Evolutionary conservation across 163 green algal species (phyloP), one percentile per base, ranked within the genome.

Genomic region (Scenedesmus sp.): DNA sequence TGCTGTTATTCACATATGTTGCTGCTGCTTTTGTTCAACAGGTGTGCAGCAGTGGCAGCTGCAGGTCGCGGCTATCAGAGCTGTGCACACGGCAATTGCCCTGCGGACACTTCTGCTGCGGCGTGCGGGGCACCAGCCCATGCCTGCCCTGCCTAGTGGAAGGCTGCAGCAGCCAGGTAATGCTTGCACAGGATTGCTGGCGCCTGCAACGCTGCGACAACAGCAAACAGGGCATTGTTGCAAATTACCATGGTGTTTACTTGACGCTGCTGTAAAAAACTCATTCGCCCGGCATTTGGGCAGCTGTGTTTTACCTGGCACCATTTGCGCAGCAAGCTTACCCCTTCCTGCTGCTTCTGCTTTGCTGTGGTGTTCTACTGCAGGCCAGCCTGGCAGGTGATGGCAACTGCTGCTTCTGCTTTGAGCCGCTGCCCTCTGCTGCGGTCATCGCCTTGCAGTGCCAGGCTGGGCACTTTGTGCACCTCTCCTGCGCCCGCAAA

Each of bases 101-200:
- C 4, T 94, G 92, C 20, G 88, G 89, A 12, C 92, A 94, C 66
- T 82, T 34, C 62, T 94, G 92, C 67, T 91, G 88, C 62, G 92
- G 92, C 1, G 66, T 94, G 57, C 34, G 82, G 60, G 83, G 76
- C 60, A 74, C 46, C 26, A 64, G 3, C 4, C 26, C 52, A 1
- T 94, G 92, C 82, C 66, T 84, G 54, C 92, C 87, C 6, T 94
- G 92, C 86, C 13, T 94, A 8, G 15, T 76, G 16, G 26, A 60
- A 6, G 79, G 56, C 12, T 94, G 92, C 70, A 20, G 34, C 56
- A 66, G 57, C 56, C 46, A 70, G 60, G 79, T 92, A 46, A 82
- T 12, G 23, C 3, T 86, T 34, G 54, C 81, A n/a, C 16, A 66
- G 81, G 20, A 13, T 26, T 26, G n/a, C 4, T 59, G 77, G 4